These are phyloP conservation scores for Termitomyces sp. DNA, from an alignment of 768 basidiomycete genomes.

Conservation along the genomic window DNA sequence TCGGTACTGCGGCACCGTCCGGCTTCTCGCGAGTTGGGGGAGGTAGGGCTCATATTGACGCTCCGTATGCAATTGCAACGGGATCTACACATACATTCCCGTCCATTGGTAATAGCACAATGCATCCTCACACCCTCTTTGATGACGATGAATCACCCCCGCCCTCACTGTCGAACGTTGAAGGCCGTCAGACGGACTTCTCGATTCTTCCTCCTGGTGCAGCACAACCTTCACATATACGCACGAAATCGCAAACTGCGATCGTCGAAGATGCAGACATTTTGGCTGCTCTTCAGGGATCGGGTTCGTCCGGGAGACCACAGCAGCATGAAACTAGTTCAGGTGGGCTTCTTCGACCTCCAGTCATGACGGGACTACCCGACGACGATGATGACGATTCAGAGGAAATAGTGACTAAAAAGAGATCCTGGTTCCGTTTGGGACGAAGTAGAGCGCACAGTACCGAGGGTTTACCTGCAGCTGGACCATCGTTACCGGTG, in stretches of 20 bases:
- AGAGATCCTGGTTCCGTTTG: slow-evolving; percentile 67
- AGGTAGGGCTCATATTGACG: slow-evolving; percentile 78
- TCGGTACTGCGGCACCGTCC: slow-evolving; percentile 23
- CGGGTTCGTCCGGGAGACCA: slow-evolving; percentile 4
- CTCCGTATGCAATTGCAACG: slow-evolving; percentile 73
- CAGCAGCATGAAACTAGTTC: slow-evolving; percentile 15
- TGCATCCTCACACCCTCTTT: slow-evolving; percentile 11
- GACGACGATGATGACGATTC: slow-evolving; percentile 36
- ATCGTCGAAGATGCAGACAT: slow-evolving; percentile 63
- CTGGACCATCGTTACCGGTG: slow-evolving; percentile 19
- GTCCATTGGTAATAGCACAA: slow-evolving; percentile 46
- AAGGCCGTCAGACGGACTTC: slow-evolving; percentile 28
- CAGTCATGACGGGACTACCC: slow-evolving; percentile 10
- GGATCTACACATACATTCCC: slow-evolving; percentile 65
- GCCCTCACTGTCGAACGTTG: slow-evolving; percentile 46
- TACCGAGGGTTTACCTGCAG: slow-evolving; percentile 38
- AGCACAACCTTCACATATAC: slow-evolving; percentile 58
- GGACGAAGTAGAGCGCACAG: slow-evolving; percentile 56
- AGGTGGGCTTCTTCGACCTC: slow-evolving; percentile 15
- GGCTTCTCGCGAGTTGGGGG: slow-evolving; percentile 88
- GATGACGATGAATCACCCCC: slow-evolving; percentile 39
- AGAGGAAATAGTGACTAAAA: slow-evolving; percentile 41
- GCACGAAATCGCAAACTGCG: slow-evolving; percentile 80
- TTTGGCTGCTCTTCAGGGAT: slow-evolving; percentile 12
- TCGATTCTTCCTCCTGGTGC: slow-evolving; percentile 51